A percentile compares a stretch with the other conserved stretches of the same genome.
These are phyloP conservation scores for Choanephora cucurbitarum DNA, from an alignment of 371 early-diverging fungal species.

Conservation along the genomic window DNA sequence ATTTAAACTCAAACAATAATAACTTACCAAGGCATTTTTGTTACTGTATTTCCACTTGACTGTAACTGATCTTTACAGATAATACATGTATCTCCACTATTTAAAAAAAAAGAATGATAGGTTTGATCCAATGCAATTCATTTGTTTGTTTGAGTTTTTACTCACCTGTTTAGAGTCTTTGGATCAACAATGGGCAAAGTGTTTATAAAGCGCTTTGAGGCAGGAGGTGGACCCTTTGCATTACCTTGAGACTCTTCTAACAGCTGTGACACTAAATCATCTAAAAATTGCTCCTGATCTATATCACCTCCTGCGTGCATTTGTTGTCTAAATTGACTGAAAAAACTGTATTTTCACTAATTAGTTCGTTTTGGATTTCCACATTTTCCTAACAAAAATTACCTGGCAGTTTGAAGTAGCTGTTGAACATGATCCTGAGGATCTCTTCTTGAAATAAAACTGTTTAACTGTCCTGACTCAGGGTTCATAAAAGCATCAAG, in stretches of 20 bases:
- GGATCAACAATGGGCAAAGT: slow-evolving; percentile 28
- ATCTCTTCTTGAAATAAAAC: neutral
- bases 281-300: slow-evolving; percentile 49
- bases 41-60: slow-evolving; percentile 29
- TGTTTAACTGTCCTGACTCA: slow-evolving; percentile 5
- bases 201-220: slow-evolving; percentile 46
- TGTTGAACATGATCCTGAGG: slow-evolving; percentile 22
- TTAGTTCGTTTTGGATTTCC: neutral
- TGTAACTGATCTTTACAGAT: slow-evolving; percentile 51
- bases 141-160: too few relatives aligned
- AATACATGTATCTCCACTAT: slow-evolving; percentile 51
- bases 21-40: slow-evolving; percentile 54
- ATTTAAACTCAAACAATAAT: too few relatives aligned
- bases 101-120: neutral
- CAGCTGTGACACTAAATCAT: slow-evolving; percentile 49
- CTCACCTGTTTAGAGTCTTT: slow-evolving; percentile 29
- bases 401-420: slow-evolving; percentile 43
- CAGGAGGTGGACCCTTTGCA: slow-evolving; percentile 56
- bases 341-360: slow-evolving; percentile 25
- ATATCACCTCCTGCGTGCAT: slow-evolving; percentile 42
- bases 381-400: slow-evolving; percentile 4
- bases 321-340: slow-evolving; percentile 40
- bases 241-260: slow-evolving; percentile 51
- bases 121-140: too few relatives aligned
- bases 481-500: slow-evolving; percentile 45